Percentiles rank a stretch among this genome's conserved stretches.
phyloP scores from a whole-genome alignment of 1,284 basidiomycete genomes.

The Microbotryum violaceum region DNA sequence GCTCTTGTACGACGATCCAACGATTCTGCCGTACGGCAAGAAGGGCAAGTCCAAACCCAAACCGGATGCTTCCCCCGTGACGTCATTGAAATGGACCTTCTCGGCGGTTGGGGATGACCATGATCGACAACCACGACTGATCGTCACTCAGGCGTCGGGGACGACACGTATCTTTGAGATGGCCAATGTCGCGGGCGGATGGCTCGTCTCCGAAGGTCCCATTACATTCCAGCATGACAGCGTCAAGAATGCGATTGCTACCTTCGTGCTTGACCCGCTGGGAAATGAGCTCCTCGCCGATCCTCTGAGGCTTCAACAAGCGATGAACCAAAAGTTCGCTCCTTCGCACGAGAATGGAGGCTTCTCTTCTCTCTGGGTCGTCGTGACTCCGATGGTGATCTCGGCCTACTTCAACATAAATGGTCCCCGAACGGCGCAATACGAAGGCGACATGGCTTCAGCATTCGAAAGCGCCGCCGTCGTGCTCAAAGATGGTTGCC shows the following conservation, averaged over 20 bases:
- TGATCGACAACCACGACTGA: conserved; percentile 49
- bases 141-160: conserved; percentile 58
- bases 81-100: conserved; percentile 59
- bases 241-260: conserved; percentile 10
- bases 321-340: conserved; percentile 31
- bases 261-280: conserved; percentile 23
- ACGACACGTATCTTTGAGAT: conserved; percentile 25
- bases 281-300: conserved; percentile 18
- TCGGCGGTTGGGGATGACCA: conserved; percentile 47
- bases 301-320: conserved; percentile 34
- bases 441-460: conserved; percentile 13
- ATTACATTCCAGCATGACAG: conserved; percentile 19
- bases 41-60: conserved; percentile 41
- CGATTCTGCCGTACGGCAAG: conserved; percentile 36
- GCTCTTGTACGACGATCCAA: conserved; percentile 48
- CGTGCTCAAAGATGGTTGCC: conserved; percentile 13
- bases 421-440: conserved; percentile 33
- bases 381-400: conserved; percentile 39
- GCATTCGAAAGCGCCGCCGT: conserved; percentile 15
- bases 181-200: conserved; percentile 11
- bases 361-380: conserved; percentile 45
- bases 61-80: conserved; percentile 44
- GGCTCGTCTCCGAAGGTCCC: conserved; percentile 15
- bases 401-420: conserved; percentile 43
- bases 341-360: conserved; percentile 30